A percentile compares a stretch with the other conserved stretches of the same genome.
Evolutionary conservation across 768 basidiomycete genomes (phyloP).

Genomic region (Podaxis mareebaensis): DNA sequence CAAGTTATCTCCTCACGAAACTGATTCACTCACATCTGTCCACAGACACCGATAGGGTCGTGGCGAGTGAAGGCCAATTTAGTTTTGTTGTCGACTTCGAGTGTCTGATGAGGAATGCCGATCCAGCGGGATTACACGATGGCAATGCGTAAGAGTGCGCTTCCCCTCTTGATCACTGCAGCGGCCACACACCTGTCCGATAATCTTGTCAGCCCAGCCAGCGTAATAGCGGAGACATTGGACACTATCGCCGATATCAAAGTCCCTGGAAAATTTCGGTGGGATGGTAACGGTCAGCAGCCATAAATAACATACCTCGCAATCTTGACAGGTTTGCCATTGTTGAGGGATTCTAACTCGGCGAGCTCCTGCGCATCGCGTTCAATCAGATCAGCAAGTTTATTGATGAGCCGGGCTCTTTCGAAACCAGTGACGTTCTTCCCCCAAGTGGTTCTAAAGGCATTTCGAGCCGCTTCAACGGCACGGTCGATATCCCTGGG

Average conservation of each 20-base stretch:
- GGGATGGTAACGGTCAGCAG: background rate
- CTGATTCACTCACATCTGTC: conserved; percentile 67
- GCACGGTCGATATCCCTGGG: conserved; percentile 80
- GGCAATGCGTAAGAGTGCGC: background rate
- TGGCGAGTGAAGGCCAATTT: conserved; percentile 87
- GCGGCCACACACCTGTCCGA: conserved; percentile 63
- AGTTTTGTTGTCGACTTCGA: conserved; percentile 76
- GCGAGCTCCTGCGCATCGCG: conserved; percentile 79
- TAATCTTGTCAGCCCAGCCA: conserved; percentile 94
- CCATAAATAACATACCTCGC: conserved; percentile 30
- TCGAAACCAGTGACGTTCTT: conserved; percentile 84
- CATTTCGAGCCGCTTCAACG: conserved; percentile 78
- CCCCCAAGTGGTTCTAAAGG: conserved; percentile 88
- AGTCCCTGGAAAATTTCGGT: conserved; percentile 50
- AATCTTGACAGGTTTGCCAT: conserved; percentile 82
- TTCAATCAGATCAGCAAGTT: conserved; percentile 89
- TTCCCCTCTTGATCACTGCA: background rate
- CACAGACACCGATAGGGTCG: conserved; percentile 94
- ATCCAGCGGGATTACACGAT: background rate
- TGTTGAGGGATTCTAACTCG: conserved; percentile 84
- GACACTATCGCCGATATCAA: conserved; percentile 77
- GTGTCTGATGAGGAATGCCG: conserved; percentile 42
- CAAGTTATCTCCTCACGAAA: background rate
- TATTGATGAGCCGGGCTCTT: conserved; percentile 78
- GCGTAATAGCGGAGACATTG: conserved; percentile 89